Base-by-base conservation (phyloP, 768 basidiomycete species). In the Podaxis sp. region DNA sequence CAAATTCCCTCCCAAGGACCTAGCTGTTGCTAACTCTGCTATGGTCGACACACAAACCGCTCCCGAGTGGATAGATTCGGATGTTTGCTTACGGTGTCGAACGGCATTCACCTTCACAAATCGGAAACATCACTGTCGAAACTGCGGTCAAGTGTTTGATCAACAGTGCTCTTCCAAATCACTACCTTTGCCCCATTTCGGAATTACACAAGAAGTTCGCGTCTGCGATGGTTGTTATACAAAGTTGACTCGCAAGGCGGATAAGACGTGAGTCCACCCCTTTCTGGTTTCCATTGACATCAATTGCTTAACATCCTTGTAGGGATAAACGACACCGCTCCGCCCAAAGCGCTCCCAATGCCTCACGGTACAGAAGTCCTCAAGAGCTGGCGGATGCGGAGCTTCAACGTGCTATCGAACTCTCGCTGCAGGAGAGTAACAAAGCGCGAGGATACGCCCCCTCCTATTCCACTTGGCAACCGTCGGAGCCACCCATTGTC, bases 51-150 rank as follows among this genome's bases (percentile, higher is more conserved):
- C 95, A 0, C 84, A 90, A 68, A 93, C 89, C 0, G 92, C 97
- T 0, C 97, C 97, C 1, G 93, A 96, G 72, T 99, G 97, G 97
- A 90, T 94, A 49, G 96, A 99, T 72, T 95, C 95, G 0, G 94
- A 97, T 52, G 86, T 95, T 15, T 99, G 97, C 73, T 85, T 96
- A 63, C 87, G 95, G 19, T 99, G 97, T 74, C 86, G 97, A 17
- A 88, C 91, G 0, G 73, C 93, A 0, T 99, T 99, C 75, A 86
- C 88, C 0, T 95, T 98, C 72, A 97, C 95, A 33, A 99, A 99
- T 72, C 85, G 97, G 56, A 98, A 98, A 72, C 97, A 99, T 69
- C 97, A 99, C 70, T 99, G 97, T 72, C 87, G 97, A 13, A 98
- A 98, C 73, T 99, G 97, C 75, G 97, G 97, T 7, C 89, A 90